Evolutionary conservation across 192 early-diverging fungal species (phyloP).

Genomic region (Gamsiella multidivaricata): DNA sequence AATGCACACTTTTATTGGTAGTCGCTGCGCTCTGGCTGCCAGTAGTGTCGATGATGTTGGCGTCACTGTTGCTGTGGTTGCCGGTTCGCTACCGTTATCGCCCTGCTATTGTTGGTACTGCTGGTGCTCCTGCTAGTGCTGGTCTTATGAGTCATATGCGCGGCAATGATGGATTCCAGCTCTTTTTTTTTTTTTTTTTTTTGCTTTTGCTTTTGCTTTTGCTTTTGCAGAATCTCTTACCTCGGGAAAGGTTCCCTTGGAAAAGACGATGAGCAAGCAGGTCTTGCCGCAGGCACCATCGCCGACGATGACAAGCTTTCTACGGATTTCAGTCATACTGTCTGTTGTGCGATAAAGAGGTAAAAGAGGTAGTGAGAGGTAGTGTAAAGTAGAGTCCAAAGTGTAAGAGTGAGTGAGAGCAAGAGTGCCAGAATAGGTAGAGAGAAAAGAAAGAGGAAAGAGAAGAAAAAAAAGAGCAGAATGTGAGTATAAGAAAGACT

Average conservation of each 20-base stretch:
- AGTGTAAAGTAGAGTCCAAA: neutral
- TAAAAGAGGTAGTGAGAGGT: neutral
- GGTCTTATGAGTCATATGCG: too few relatives aligned
- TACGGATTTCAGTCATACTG: conserved; percentile 73
- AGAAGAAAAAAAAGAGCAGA: conserved; percentile 2
- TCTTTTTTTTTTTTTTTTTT: neutral
- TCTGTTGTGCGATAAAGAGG: neutral
- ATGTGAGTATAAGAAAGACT: neutral
- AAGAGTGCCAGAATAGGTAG: neutral
- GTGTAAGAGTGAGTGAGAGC: neutral
- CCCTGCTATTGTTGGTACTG: too few relatives aligned
- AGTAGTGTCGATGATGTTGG: too few relatives aligned
- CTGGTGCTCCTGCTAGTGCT: too few relatives aligned
- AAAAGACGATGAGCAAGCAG: conserved; percentile 87
- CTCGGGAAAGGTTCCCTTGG: conserved; percentile 87
- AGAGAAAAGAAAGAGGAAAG: neutral
- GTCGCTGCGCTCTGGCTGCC: too few relatives aligned
- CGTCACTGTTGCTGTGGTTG: too few relatives aligned
- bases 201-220: neutral
- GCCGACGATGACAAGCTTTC: conserved; percentile 93
- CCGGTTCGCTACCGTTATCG: too few relatives aligned
- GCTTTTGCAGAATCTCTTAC: conserved; percentile 57
- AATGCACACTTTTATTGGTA: too few relatives aligned
- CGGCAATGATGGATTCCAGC: conserved; percentile 4
- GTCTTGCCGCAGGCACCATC: conserved; percentile 96